phyloP scores from a whole-genome alignment of 73 alveolate genomes.

The Paramecium biaurelia region DNA sequence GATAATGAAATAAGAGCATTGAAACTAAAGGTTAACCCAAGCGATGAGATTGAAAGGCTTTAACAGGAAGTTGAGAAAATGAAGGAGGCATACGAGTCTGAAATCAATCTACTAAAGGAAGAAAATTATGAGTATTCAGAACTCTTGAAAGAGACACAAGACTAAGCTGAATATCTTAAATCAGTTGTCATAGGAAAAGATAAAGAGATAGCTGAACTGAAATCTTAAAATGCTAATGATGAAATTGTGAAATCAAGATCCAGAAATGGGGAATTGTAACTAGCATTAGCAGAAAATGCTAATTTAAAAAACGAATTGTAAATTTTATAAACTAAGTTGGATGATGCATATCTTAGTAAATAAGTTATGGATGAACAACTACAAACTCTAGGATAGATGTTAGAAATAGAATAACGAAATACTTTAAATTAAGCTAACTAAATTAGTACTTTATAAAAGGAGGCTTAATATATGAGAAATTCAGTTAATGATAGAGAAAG shows the following conservation, averaged over 20 bases:
- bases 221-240: background rate
- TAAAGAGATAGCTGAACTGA: constrained; percentile 9
- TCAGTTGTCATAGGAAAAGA: background rate
- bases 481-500: constrained; percentile 36
- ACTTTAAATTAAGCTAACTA: constrained; percentile 28
- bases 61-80: background rate
- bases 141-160: background rate
- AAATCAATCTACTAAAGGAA: background rate
- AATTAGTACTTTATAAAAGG: constrained; percentile 17
- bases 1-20: constrained; percentile 51
- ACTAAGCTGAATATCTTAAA: constrained; percentile 34
- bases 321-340: background rate
- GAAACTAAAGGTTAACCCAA: constrained; percentile 19
- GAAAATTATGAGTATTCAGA: constrained; percentile 14
- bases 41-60: constrained; percentile 30
- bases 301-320: constrained; percentile 31
- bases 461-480: constrained; percentile 30
- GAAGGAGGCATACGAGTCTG: background rate
- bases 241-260: constrained; percentile 22
- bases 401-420: constrained; percentile 27
- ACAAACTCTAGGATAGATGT: constrained; percentile 12
- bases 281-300: constrained; percentile 26
- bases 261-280: background rate
- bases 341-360: background rate
- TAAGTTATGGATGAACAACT: constrained; percentile 26